phyloP scores from a whole-genome alignment of 1,139 yeast species.

The Arxiozyma bovina region DNA sequence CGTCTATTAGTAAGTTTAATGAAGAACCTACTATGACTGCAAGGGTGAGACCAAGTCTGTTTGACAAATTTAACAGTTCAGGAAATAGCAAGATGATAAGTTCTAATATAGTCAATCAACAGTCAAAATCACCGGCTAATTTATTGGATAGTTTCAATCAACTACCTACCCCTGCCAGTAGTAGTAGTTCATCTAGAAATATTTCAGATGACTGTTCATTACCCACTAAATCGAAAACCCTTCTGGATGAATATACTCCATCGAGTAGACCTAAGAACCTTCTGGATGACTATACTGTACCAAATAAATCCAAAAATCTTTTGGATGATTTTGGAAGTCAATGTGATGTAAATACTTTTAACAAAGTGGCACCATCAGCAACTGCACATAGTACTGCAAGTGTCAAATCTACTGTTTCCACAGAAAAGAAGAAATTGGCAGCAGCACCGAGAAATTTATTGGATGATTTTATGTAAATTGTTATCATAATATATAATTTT shows the following conservation, averaged over 20 bases:
- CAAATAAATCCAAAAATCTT: slow-evolving; percentile 5
- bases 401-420: not conserved
- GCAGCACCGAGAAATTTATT: slow-evolving; percentile 19
- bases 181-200: not conserved
- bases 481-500: not conserved
- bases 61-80: slow-evolving; percentile 19
- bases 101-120: not conserved
- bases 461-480: slow-evolving; percentile 26
- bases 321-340: slow-evolving; percentile 8
- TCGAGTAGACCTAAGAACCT: slow-evolving; percentile 3
- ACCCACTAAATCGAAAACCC: slow-evolving; percentile 3
- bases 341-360: not conserved
- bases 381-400: slow-evolving; percentile 6
- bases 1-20: slow-evolving; percentile 8
- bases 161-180: not conserved
- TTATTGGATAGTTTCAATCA: slow-evolving; percentile 8
- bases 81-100: not conserved
- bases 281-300: not conserved
- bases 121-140: slow-evolving; percentile 2
- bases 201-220: slow-evolving; percentile 3
- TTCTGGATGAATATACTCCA: not conserved
- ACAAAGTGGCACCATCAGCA: not conserved
- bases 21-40: slow-evolving; percentile 18
- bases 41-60: slow-evolving; percentile 22
- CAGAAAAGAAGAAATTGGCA: not conserved